Percentiles rank a stretch among this genome's conserved stretches.
Conservation (phyloP, 345 rosid genomes). For the Dovyalis caffra region DNA sequence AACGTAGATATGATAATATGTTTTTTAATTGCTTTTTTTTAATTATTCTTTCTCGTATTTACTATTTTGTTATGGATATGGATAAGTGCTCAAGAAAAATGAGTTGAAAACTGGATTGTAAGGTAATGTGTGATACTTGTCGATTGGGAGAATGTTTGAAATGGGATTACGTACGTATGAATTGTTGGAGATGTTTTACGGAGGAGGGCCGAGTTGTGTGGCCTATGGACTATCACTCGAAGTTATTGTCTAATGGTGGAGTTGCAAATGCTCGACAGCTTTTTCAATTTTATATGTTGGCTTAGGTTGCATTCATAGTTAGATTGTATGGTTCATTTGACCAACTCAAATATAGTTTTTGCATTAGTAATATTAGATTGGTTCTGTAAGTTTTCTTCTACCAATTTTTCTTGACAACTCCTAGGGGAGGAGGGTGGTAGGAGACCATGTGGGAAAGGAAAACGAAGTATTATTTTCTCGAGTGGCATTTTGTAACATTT, state of each 20-base stretch:
- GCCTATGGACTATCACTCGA: slow-evolving; percentile 12
- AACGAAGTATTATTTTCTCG: background rate
- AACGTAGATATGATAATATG: too few species aligned
- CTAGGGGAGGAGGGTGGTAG: background rate
- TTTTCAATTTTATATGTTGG: background rate
- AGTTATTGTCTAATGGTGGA: slow-evolving; percentile 4
- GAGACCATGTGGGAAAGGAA: background rate
- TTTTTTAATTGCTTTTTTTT: too few species aligned
- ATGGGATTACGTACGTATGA: slow-evolving; percentile 12
- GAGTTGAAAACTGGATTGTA: background rate
- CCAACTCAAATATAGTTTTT: background rate
- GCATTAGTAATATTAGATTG: background rate
- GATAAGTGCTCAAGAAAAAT: background rate
- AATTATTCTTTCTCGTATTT: too few species aligned
- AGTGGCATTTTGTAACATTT: background rate
- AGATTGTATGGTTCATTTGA: background rate
- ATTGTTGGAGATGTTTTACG: slow-evolving; percentile 30
- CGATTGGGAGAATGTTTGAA: slow-evolving; percentile 33
- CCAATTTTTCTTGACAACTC: background rate
- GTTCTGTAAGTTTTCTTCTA: background rate
- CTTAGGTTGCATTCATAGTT: background rate
- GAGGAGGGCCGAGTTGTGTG: slow-evolving; percentile 6
- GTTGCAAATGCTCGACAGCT: slow-evolving; percentile 17
- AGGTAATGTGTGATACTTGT: slow-evolving; percentile 32
- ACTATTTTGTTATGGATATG: background rate